Conservation (phyloP, 2,329 filamentous ascomycete genomes). For the Amylocarpus encephaloides region DNA sequence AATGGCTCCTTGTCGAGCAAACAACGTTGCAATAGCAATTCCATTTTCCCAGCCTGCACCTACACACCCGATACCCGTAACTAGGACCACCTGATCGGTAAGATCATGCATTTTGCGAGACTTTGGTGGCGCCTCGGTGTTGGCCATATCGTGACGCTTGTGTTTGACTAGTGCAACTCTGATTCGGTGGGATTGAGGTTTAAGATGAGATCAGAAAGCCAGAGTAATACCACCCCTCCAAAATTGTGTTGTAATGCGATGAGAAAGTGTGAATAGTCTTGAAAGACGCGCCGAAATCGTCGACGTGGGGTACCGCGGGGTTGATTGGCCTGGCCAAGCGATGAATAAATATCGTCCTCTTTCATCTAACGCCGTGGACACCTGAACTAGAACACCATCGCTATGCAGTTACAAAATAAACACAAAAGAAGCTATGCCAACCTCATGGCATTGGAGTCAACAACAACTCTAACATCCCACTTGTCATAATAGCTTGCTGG, state of each 20-base stretch:
- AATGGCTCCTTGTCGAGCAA: slow-evolving; percentile 42
- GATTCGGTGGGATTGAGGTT: no score
- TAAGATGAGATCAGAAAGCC: no score
- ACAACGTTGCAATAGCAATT: slow-evolving; percentile 41
- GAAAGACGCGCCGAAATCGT: neutral
- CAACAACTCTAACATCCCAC: slow-evolving; percentile 81
- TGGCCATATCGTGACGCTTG: slow-evolving; percentile 11
- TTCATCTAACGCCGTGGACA: neutral
- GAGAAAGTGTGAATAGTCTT: neutral
- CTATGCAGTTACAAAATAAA: slow-evolving; percentile 33
- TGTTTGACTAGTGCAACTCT: neutral
- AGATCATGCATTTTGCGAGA: slow-evolving; percentile 34
- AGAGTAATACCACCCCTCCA: no score
- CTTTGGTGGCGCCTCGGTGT: slow-evolving; percentile 16
- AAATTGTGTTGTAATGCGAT: slow-evolving; percentile 1
- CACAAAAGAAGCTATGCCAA: slow-evolving; percentile 8
- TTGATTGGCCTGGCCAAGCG: neutral
- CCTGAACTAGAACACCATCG: slow-evolving; percentile 33
- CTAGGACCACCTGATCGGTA: slow-evolving; percentile 38
- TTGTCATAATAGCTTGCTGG: slow-evolving; percentile 73
- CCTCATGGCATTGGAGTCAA: slow-evolving; percentile 42
- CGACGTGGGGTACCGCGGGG: slow-evolving; percentile 7
- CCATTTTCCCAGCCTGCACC: slow-evolving; percentile 45
- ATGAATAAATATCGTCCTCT: neutral
- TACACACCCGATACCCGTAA: slow-evolving; percentile 40